Base-by-base conservation (phyloP, 441 rosid species). In the Aquilaria agallochum region DNA sequence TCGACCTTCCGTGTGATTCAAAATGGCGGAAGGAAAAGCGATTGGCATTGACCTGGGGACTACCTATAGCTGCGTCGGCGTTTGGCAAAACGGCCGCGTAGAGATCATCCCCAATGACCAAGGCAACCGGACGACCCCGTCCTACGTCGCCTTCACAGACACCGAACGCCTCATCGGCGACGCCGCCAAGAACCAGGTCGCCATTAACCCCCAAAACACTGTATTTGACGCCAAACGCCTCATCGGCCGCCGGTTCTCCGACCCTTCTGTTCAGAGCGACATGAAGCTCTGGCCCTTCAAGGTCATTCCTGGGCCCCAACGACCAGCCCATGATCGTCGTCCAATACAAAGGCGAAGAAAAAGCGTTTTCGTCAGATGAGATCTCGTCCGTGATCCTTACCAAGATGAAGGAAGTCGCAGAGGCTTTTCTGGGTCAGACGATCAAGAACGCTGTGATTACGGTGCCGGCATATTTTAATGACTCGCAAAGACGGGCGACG, bases 11-110 rank as follows among this genome's bases (percentile, higher is more conserved):
- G 27, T 20, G 27, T 20, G 74, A 20, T 20, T 74, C 4, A 1
- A 65, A 5, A 64, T 55, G 33, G 48, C 61, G 2, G 78, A 72
- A 55, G 80, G 76, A 52, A 82, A 72, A 63, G 82, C 82, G 3
- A 68, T 82, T 3, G 86, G 83, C 36, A 78, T 82, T 48, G 83
- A 82, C 76, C 72, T 82, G 3, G 86, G 86, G 65, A 82, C 87
- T 7, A 82, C 84, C 27, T 79, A 82, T 75, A 82, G 84, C 62
- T 82, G 87, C 58, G 84, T 79, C 7, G 81, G 83, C 2, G 83
- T 75, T 2, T 82, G 84, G 84, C 73, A 53, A 65, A 69, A 79
- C 55, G 84, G 80, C 54, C 87, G 80, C 32, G 79, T 82, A 1
- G 87, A 82, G 73, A 82, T 82, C 76, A 69, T 81, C 5, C 65